phyloP scores from a whole-genome alignment of 768 basidiomycete species.

The Lentinus tigrinus region DNA sequence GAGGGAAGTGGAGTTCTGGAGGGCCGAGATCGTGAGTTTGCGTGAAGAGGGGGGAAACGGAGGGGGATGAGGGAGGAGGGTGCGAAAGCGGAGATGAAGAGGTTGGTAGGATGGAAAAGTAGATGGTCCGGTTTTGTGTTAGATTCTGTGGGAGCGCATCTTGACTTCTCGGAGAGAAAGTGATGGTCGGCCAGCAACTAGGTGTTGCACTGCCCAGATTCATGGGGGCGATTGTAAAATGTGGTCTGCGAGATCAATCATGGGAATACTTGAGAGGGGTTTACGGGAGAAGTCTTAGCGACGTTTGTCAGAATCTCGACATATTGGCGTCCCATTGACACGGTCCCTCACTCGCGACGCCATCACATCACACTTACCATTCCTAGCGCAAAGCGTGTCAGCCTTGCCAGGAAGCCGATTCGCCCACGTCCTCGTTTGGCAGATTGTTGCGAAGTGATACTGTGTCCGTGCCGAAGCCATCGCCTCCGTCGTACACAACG shows the following conservation, averaged over 20 bases:
- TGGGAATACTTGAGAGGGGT: slow-evolving; percentile 10
- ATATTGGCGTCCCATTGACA: slow-evolving; percentile 7
- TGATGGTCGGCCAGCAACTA: slow-evolving; percentile 19
- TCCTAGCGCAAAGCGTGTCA: slow-evolving; percentile 5
- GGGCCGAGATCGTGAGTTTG: not conserved
- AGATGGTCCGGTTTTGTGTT: slow-evolving; percentile 9
- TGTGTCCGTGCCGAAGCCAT: slow-evolving; percentile 11
- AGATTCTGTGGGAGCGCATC: slow-evolving; percentile 21
- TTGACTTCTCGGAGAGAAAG: slow-evolving; percentile 14
- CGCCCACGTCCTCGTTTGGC: slow-evolving; percentile 14
- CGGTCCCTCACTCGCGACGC: slow-evolving; percentile 3
- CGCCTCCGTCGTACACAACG: slow-evolving; percentile 5
- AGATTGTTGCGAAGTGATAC: slow-evolving; percentile 20
- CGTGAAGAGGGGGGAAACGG: slow-evolving; percentile 6
- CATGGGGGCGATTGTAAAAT: slow-evolving; percentile 4
- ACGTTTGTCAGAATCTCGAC: slow-evolving; percentile 15
- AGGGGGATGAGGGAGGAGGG: slow-evolving; percentile 12
- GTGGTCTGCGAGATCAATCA: slow-evolving; percentile 17
- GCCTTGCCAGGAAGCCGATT: slow-evolving; percentile 10
- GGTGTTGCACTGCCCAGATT: slow-evolving; percentile 18
- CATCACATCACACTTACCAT: slow-evolving; percentile 9
- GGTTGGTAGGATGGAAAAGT: slow-evolving; percentile 9
- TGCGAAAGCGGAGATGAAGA: slow-evolving; percentile 20
- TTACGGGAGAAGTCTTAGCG: slow-evolving; percentile 12
- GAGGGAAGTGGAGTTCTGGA: not conserved